Conservation (phyloP, 306 rosid species). For the Vigna nakashimae region DNA sequence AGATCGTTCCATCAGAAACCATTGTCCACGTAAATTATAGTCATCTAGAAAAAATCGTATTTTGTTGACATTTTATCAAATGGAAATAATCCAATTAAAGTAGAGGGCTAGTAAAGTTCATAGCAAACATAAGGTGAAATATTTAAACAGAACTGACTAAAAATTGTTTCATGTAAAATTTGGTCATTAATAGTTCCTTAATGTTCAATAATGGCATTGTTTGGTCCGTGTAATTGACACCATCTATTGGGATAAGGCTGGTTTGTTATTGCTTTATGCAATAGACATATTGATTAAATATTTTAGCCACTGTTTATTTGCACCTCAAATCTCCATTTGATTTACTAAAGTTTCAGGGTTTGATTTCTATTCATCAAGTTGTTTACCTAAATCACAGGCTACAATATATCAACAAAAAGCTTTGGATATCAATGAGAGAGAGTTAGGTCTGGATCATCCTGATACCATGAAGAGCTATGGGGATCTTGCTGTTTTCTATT, state of each 20-base stretch:
- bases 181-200: neutral
- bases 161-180: neutral
- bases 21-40: neutral
- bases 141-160: neutral
- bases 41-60: neutral
- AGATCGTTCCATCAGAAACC: slow-evolving; percentile 30
- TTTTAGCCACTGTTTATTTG: slow-evolving; percentile 20
- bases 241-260: neutral
- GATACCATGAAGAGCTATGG: slow-evolving; percentile 99
- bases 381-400: slow-evolving; percentile 67
- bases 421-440: slow-evolving; percentile 97
- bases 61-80: neutral
- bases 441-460: slow-evolving; percentile 97
- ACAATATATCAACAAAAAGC: slow-evolving; percentile 99
- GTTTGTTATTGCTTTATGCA: neutral
- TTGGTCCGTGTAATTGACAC: neutral
- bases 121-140: neutral
- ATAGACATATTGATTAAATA: neutral
- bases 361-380: slow-evolving; percentile 34
- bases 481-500: slow-evolving; percentile 98
- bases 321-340: neutral
- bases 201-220: neutral
- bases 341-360: slow-evolving; percentile 36
- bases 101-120: neutral
- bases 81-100: neutral